These are phyloP conservation scores for Paracorniculantispora psalliotae DNA, from an alignment of 2,329 filamentous ascomycete genomes.

Conservation along the genomic window DNA sequence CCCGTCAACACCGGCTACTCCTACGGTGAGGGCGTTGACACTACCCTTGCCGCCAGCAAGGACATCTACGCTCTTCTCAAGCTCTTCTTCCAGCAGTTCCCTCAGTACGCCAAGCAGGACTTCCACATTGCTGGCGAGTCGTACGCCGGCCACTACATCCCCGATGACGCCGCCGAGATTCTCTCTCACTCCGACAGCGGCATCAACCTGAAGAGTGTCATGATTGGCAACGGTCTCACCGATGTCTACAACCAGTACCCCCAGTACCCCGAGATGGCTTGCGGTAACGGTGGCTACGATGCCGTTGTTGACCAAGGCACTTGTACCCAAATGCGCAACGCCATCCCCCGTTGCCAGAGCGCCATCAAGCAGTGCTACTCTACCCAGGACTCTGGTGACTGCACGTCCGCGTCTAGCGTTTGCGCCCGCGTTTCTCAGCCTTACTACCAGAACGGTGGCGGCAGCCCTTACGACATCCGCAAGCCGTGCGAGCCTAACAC, in stretches of 20 bases:
- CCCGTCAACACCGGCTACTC: constrained; percentile 98
- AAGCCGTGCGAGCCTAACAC: constrained; percentile 72
- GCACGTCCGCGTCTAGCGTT: constrained; percentile 92
- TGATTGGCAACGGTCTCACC: constrained; percentile 95
- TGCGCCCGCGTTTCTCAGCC: constrained; percentile 58
- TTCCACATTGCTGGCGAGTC: constrained; percentile 98
- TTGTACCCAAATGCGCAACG: constrained; percentile 87
- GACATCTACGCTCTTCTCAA: constrained; percentile 95
- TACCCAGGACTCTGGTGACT: constrained; percentile 83
- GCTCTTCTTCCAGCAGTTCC: constrained; percentile 99
- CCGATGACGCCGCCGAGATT: constrained; percentile 87
- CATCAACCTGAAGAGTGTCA: constrained; percentile 92
- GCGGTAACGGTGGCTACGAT: constrained; percentile 88
- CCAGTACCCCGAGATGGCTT: constrained; percentile 96
- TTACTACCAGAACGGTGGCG: constrained; percentile 4
- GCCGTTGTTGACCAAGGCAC: constrained; percentile 72
- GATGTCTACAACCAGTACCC: constrained; percentile 91
- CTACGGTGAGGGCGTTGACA: constrained; percentile 88
- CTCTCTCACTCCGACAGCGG: constrained; percentile 91
- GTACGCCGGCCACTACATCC: constrained; percentile 93
- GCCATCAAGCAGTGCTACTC: constrained; percentile 91
- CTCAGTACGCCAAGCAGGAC: constrained; percentile 87
- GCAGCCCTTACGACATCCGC: constrained; percentile 80
- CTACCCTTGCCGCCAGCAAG: constrained; percentile 94
- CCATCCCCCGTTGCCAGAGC: constrained; percentile 81